Conservation (phyloP, 257 asterid species). For the Coffea eugenioides region DNA sequence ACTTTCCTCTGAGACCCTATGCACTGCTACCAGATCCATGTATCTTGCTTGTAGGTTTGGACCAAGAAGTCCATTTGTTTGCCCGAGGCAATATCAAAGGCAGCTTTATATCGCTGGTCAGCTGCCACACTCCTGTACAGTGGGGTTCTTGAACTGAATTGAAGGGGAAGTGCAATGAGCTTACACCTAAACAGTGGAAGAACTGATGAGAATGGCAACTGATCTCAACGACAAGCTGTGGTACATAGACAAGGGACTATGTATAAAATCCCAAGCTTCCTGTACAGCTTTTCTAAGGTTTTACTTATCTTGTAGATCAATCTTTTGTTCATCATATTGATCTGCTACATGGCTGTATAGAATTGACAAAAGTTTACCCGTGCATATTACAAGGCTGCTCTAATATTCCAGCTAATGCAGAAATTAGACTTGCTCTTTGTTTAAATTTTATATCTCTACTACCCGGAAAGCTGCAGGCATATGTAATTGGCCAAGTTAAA, state of each 20-base stretch:
- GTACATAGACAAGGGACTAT: conserved; percentile 4
- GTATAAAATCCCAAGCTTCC: not conserved
- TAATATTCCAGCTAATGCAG: not conserved
- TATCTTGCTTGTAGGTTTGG: conserved; percentile 36
- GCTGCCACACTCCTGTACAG: conserved; percentile 43
- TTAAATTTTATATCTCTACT: not conserved
- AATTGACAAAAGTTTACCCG: not conserved
- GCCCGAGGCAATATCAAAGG: conserved; percentile 47
- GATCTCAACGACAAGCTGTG: not conserved
- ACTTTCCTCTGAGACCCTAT: conserved; percentile 32
- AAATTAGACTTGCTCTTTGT: not conserved
- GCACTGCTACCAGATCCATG: conserved; percentile 36
- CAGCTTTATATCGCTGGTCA: conserved; percentile 40
- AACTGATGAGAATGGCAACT: not conserved
- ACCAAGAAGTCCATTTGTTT: conserved; percentile 33
- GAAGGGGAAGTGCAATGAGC: not conserved
- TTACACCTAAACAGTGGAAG: not conserved
- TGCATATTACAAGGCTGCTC: not conserved
- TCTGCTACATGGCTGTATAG: not conserved
- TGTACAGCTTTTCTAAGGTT: conserved; percentile 1
- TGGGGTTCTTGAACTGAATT: conserved; percentile 42
- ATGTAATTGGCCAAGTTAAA: not conserved
- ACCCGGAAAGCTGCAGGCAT: not conserved
- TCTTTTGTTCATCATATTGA: not conserved
- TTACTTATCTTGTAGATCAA: not conserved